phyloP scores from a whole-genome alignment of 2,329 filamentous ascomycete species.

The Xylariaceae sp. region DNA sequence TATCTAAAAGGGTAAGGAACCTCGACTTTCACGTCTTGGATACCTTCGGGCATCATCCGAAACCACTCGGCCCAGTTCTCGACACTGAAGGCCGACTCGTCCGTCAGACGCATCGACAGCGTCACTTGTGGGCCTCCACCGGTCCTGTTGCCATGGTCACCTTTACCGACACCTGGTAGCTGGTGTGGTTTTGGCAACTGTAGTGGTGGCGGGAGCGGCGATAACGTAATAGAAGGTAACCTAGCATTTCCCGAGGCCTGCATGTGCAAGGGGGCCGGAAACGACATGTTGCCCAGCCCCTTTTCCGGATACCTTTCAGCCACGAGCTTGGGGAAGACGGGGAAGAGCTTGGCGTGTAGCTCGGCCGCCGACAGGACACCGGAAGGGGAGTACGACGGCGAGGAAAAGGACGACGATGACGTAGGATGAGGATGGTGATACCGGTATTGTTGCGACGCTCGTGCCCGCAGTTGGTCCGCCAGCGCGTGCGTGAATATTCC shows the following conservation, averaged over 20 bases:
- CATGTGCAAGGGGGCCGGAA: constrained; percentile 50
- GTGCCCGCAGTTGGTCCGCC: constrained; percentile 43
- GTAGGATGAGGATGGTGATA: too few species aligned
- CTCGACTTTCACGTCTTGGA: constrained; percentile 51
- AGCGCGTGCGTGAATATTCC: constrained; percentile 48
- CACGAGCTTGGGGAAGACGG: constrained; percentile 46
- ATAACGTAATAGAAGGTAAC: constrained; percentile 51
- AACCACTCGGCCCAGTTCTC: constrained; percentile 55
- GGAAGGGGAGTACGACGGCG: too few species aligned
- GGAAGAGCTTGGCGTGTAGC: constrained; percentile 48
- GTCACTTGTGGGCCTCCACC: constrained; percentile 39
- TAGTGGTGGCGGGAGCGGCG: constrained; percentile 41
- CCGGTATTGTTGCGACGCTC: constrained; percentile 40
- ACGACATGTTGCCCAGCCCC: constrained; percentile 39
- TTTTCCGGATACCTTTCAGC: constrained; percentile 44
- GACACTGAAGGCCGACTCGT: constrained; percentile 45
- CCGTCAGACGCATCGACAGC: constrained; percentile 45
- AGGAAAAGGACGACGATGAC: too few species aligned
- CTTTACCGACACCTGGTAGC: constrained; percentile 28
- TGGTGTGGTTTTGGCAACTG: constrained; percentile 27
- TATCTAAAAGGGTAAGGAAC: constrained; percentile 42
- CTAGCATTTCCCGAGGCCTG: constrained; percentile 49
- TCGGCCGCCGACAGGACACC: constrained; percentile 47
- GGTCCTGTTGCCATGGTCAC: neutral
- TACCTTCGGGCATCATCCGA: constrained; percentile 51